Base-by-base conservation (phyloP, 2,329 filamentous ascomycete species). In the Fonsecaea pedrosoi region DNA sequence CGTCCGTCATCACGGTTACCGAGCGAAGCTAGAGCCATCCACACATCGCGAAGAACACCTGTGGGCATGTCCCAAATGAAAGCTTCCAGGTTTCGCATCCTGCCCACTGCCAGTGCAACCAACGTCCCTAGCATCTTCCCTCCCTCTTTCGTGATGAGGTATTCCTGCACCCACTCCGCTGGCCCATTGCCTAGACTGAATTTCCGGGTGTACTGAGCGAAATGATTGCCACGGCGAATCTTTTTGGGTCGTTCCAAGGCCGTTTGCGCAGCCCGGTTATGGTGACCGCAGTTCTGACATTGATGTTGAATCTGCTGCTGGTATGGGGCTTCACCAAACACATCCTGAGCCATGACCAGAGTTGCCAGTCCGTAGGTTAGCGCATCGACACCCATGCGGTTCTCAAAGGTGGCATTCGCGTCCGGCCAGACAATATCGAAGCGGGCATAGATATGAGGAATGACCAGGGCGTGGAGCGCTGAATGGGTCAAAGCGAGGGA, bases 41-140 rank as follows among this genome's bases (percentile, higher is more conserved):
- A 95, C 34, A 94, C 90, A 75, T 94, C 91, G 61, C 91, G 86
- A 61, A 93, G 80, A 18, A 95, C 90, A 1, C 92, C 92, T 0
- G 92, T 95, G 0, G 92, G 92, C 92, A 95, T 94, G 74, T 96
- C 92, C 92, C 92, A 95, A 2, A 92, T 84, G 74, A 95, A 95
- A 0, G 88, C 89, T 78, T 95, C 92, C 45, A 96, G 83, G 73
- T 92, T 92, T 60, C 87, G 82, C 92, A 95, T 95, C 69, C 90
- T 89, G 53, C 89, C 88, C n/a, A 95, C 84, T 12, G 91, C 90
- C 70, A 94, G 80, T 9, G 91, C 90, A 12, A 93, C 91, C 58
- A 95, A 80, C 1, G 91, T 94, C 4, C 91, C 91, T n/a, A 95
- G 83, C 91, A 95, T 93, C 80, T 94, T 95, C 2, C 92, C 92